Conservation (phyloP, 2,329 filamentous ascomycete genomes). For the Pleoardoris graminearum region DNA sequence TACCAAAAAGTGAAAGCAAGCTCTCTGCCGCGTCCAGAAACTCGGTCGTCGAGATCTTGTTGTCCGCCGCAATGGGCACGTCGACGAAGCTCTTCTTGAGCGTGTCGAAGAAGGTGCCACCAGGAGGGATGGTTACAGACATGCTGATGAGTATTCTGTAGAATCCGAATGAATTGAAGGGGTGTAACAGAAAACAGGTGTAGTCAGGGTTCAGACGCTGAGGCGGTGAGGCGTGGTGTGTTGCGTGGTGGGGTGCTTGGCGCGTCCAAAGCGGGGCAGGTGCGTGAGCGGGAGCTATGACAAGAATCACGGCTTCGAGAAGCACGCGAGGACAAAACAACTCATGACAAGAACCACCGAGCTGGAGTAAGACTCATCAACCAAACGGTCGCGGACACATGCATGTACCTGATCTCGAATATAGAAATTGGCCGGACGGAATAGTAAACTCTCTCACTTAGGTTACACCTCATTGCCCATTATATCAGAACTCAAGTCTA, state of each 20-base stretch:
- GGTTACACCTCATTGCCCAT: too few species aligned
- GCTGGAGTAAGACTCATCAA: too few species aligned
- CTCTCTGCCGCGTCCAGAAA: constrained; percentile 92
- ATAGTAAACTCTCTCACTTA: too few species aligned
- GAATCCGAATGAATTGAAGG: background rate
- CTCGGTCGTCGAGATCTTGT: constrained; percentile 78
- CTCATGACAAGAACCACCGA: too few species aligned
- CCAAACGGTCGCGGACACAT: too few species aligned
- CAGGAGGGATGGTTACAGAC: constrained; percentile 51
- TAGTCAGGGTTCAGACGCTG: constrained; percentile 1
- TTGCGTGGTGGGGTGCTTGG: background rate
- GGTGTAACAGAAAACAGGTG: constrained; percentile 1
- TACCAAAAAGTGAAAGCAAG: constrained; percentile 84
- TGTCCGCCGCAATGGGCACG: constrained; percentile 75
- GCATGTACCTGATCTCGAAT: too few species aligned
- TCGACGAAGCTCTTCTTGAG: constrained; percentile 82
- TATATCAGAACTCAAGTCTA: too few species aligned
- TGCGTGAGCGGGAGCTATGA: background rate
- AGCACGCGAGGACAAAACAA: too few species aligned
- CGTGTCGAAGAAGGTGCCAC: constrained; percentile 82
- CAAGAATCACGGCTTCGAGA: too few species aligned
- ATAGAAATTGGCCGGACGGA: too few species aligned
- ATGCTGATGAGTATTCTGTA: constrained; percentile 28
- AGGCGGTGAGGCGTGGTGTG: constrained; percentile 10
- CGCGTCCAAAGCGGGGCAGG: constrained; percentile 9